Evolutionary conservation across 176 grass and related monocot species (phyloP).

Genomic region (Cenchrus fungigraminus): DNA sequence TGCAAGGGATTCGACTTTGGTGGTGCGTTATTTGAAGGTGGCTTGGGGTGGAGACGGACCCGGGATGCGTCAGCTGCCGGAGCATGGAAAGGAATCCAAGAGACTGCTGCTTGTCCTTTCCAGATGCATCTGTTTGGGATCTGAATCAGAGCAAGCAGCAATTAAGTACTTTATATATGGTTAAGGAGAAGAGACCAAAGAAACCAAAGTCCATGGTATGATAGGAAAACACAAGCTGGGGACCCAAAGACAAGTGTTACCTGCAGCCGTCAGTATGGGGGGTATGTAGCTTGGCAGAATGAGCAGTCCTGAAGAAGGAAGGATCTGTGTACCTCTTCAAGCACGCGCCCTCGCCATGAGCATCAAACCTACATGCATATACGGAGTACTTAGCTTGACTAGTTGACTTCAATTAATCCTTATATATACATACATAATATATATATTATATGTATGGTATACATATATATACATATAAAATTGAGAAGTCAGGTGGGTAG

Average conservation of each 20-base stretch:
- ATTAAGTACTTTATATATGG: too few relatives aligned
- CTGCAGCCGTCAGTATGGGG: too few relatives aligned
- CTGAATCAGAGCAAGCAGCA: slow-evolving; percentile 40
- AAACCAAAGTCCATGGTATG: too few relatives aligned
- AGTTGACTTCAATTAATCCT: too few relatives aligned
- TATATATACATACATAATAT: too few relatives aligned
- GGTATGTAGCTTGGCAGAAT: not conserved
- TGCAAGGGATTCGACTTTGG: slow-evolving; percentile 3
- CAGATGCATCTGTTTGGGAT: slow-evolving; percentile 15
- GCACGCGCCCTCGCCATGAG: slow-evolving; percentile 65
- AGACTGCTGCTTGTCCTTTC: not conserved
- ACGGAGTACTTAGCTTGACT: too few relatives aligned
- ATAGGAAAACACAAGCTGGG: too few relatives aligned
- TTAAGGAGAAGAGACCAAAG: too few relatives aligned
- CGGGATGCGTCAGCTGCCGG: slow-evolving; percentile 45
- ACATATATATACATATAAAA: too few relatives aligned
- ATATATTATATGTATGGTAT: too few relatives aligned
- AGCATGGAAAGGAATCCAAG: slow-evolving; percentile 28
- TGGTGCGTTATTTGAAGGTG: slow-evolving; percentile 12
- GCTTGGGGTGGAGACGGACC: slow-evolving; percentile 12
- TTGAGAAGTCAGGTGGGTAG: too few relatives aligned
- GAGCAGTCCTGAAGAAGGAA: slow-evolving; percentile 45
- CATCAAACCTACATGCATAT: slow-evolving; percentile 55
- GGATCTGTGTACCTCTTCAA: slow-evolving; percentile 76
- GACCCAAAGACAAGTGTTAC: too few relatives aligned